These are phyloP conservation scores for Amanita pseudoporphyria DNA, from an alignment of 768 basidiomycete genomes.

Conservation along the genomic window DNA sequence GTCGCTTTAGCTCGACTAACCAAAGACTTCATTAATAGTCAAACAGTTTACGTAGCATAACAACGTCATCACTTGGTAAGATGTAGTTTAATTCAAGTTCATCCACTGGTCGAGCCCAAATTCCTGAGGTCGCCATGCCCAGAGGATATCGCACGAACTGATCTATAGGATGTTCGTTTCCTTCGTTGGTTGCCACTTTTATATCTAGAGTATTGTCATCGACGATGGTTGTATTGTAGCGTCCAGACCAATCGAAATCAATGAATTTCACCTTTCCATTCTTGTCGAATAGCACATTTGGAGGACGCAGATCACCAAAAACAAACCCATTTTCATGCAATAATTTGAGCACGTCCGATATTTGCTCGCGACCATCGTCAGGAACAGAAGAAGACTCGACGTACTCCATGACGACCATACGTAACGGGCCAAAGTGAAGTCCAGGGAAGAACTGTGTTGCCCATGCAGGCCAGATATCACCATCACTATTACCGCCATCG, in stretches of 20 bases:
- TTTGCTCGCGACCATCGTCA: neutral
- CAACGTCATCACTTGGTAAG: too few relatives aligned
- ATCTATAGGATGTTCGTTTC: too few relatives aligned
- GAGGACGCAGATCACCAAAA: conserved; percentile 25
- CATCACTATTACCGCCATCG: neutral
- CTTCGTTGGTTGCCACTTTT: too few relatives aligned
- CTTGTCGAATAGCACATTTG: conserved; percentile 22
- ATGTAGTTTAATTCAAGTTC: too few relatives aligned
- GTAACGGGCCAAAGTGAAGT: neutral
- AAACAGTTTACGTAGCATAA: too few relatives aligned
- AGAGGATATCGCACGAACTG: too few relatives aligned
- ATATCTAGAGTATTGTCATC: too few relatives aligned
- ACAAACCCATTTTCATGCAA: conserved; percentile 16
- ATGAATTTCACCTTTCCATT: conserved; percentile 19
- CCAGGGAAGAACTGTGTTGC: neutral
- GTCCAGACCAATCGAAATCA: conserved; percentile 31
- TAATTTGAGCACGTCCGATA: neutral
- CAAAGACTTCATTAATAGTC: too few relatives aligned
- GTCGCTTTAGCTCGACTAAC: too few relatives aligned
- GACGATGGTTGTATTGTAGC: too few relatives aligned
- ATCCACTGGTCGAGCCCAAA: too few relatives aligned
- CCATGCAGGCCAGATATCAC: neutral
- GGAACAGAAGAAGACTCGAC: neutral
- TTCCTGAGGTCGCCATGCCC: too few relatives aligned
- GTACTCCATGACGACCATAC: conserved; percentile 9